These are phyloP conservation scores for Pythium dissotocum DNA, from an alignment of 352 stramenopile genomes.

Conservation along the genomic window DNA sequence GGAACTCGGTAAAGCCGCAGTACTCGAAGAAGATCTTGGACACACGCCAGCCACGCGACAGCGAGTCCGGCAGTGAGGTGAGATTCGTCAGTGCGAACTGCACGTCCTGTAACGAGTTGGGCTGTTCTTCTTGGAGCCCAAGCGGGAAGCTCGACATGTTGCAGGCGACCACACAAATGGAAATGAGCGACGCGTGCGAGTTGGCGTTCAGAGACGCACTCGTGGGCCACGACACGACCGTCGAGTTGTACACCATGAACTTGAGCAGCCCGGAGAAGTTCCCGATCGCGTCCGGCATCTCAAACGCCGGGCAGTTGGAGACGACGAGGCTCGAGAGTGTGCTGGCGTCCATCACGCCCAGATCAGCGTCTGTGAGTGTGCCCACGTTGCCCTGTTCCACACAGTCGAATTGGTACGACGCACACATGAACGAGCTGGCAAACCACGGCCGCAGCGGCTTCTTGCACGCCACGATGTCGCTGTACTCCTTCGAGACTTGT, in stretches of 20 bases:
- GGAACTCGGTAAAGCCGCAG: conserved; percentile 23
- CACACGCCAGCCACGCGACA: conserved; percentile 17
- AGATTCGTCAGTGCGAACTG: conserved; percentile 26
- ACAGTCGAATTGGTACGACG: conserved; percentile 41
- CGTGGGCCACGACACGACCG: conserved; percentile 28
- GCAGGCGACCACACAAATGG: conserved; percentile 24
- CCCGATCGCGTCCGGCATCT: conserved; percentile 30
- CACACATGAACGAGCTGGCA: conserved; percentile 32
- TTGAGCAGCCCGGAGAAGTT: conserved; percentile 36
- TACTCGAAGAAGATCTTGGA: conserved; percentile 31
- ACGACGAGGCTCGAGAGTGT: conserved; percentile 36
- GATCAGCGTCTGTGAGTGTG: conserved; percentile 25
- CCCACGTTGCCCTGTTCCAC: conserved; percentile 27
- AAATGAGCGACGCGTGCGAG: conserved; percentile 27
- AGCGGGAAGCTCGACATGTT: conserved; percentile 22
- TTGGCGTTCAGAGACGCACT: conserved; percentile 29
- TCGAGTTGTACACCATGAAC: conserved; percentile 43
- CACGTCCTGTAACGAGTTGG: conserved; percentile 27
- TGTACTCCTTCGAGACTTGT: conserved; percentile 26
- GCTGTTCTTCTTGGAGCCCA: conserved; percentile 21
- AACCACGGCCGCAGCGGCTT: conserved; percentile 38
- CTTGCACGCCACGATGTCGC: conserved; percentile 33
- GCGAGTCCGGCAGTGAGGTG: conserved; percentile 13
- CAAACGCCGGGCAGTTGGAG: conserved; percentile 34
- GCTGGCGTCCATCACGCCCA: conserved; percentile 25